A percentile compares a stretch with the other conserved stretches of the same genome.
Evolutionary conservation across 108 stramenopile genomes (phyloP).

Genomic region (Skeletonema costatum): DNA sequence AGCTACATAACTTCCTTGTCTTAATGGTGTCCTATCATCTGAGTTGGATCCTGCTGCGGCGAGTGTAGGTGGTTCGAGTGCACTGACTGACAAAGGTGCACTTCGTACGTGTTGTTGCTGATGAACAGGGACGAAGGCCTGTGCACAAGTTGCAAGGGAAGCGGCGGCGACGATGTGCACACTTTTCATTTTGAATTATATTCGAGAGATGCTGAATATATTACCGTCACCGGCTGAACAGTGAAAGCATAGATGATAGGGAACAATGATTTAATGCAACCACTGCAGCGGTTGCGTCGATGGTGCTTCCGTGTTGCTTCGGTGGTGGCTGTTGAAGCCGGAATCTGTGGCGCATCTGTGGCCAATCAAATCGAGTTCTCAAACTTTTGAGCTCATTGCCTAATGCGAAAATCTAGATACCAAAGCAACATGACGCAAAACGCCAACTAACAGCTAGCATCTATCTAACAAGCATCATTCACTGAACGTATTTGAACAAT

Average conservation of each 20-base stretch:
- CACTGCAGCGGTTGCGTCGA: background rate
- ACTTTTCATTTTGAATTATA: background rate
- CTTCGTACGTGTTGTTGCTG: background rate
- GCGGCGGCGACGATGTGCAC: background rate
- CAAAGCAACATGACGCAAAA: too few species aligned
- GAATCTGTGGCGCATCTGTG: background rate
- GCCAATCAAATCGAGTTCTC: background rate
- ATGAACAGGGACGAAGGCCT: background rate
- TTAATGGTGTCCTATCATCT: slow-evolving; percentile 53
- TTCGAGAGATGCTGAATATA: background rate
- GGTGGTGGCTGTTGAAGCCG: background rate
- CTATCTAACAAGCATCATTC: too few species aligned
- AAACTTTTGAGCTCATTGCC: background rate
- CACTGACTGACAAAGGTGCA: background rate
- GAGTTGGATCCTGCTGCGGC: slow-evolving; percentile 54
- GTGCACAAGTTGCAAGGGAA: background rate
- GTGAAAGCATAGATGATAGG: background rate
- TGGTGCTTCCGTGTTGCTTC: too few species aligned
- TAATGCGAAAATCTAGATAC: background rate
- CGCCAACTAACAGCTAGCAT: too few species aligned
- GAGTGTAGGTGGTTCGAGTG: background rate
- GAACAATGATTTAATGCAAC: background rate
- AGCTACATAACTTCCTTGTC: slow-evolving; percentile 65
- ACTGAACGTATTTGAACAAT: background rate
- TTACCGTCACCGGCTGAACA: background rate